phyloP scores from a whole-genome alignment of 2,329 filamentous ascomycete species.

The Xylariaceae sp. region DNA sequence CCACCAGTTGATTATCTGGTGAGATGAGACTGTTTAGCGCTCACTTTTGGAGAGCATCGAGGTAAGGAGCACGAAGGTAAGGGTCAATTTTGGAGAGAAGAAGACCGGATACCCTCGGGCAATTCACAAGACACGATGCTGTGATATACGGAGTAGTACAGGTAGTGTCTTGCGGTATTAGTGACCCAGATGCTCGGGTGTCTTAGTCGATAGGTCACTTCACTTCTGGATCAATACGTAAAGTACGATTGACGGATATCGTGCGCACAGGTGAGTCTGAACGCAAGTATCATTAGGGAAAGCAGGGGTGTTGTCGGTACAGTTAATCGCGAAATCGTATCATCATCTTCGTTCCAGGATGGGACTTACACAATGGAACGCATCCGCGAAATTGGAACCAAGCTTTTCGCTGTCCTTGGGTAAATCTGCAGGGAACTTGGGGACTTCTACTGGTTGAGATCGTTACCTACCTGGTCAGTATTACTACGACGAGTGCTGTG shows the following conservation, averaged over 20 bases:
- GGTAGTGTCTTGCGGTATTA: background rate
- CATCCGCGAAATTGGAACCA: background rate
- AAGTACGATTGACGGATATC: background rate
- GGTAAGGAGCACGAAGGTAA: too few species aligned
- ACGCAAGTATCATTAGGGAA: background rate
- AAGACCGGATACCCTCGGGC: too few species aligned
- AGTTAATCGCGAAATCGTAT: background rate
- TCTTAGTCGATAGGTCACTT: background rate
- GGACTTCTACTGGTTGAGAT: too few species aligned
- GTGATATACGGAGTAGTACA: background rate
- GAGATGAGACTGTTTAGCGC: too few species aligned
- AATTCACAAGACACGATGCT: background rate
- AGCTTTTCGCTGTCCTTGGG: background rate
- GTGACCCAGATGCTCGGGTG: background rate
- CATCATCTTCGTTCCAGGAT: too few species aligned
- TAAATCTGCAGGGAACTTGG: background rate
- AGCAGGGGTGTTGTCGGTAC: background rate
- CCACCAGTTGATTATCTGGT: too few species aligned
- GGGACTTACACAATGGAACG: background rate
- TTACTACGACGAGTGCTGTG: background rate
- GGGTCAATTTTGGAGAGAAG: too few species aligned
- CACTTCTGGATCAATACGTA: background rate
- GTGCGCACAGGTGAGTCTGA: background rate
- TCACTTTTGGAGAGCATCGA: too few species aligned
- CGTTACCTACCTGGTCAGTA: background rate